These are phyloP conservation scores for Trichoderma gracile DNA, from an alignment of 2,329 filamentous ascomycete species.

Conservation along the genomic window DNA sequence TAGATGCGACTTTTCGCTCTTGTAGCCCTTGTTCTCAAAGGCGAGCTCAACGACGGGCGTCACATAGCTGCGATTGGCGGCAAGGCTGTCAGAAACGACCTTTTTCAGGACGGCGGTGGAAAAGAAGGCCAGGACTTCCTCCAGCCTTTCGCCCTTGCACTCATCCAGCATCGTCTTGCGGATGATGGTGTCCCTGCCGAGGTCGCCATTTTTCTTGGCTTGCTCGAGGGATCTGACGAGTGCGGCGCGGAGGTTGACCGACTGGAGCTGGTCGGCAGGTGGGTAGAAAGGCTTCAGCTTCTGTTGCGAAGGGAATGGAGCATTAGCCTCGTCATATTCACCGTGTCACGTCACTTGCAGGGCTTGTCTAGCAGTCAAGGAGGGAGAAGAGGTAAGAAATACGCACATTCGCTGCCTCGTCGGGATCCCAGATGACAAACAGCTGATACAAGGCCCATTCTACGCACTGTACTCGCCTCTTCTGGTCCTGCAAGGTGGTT, in stretches of 20 bases:
- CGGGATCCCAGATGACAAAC: constrained; percentile 79
- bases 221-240: constrained; percentile 79
- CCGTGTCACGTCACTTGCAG: not conserved
- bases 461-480: constrained; percentile 75
- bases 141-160: constrained; percentile 87
- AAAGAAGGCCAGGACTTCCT: constrained; percentile 81
- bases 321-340: constrained; percentile 19
- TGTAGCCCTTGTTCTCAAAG: constrained; percentile 60
- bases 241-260: constrained; percentile 82
- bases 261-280: constrained; percentile 85
- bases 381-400: not conserved
- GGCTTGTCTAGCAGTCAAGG: not conserved
- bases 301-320: constrained; percentile 46
- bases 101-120: constrained; percentile 81
- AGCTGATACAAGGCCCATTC: constrained; percentile 93
- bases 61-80: constrained; percentile 43
- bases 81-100: constrained; percentile 50
- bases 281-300: constrained; percentile 91
- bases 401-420: constrained; percentile 70
- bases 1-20: constrained; percentile 56
- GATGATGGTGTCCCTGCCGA: constrained; percentile 77
- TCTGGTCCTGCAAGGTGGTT: constrained; percentile 70
- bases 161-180: constrained; percentile 97
- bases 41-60: constrained; percentile 58
- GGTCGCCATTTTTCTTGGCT: constrained; percentile 80